A percentile compares a stretch with the other conserved stretches of the same genome.
Conservation (phyloP, 352 stramenopile species). For the Pythium grandisporangium region DNA sequence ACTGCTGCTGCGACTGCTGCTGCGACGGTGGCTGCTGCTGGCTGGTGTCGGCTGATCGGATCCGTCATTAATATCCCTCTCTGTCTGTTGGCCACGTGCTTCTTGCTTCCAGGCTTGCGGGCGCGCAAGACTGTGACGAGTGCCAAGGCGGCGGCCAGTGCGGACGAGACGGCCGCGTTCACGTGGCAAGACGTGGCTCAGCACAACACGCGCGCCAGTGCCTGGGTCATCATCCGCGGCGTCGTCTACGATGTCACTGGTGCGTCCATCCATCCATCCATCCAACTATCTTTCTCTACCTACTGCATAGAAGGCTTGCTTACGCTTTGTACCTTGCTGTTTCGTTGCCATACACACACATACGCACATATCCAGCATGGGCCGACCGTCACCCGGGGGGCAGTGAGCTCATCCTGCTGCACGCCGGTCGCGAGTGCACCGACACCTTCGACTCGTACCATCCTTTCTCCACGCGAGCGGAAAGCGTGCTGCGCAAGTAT, state of each 20-base stretch:
- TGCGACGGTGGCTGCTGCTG: too few species aligned
- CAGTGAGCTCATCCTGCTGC: conserved; percentile 68
- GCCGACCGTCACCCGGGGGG: conserved; percentile 79
- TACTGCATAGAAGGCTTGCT: not conserved
- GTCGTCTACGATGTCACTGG: conserved; percentile 93
- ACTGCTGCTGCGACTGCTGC: too few species aligned
- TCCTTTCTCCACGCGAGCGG: conserved; percentile 75
- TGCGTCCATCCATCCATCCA: too few species aligned
- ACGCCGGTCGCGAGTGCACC: conserved; percentile 74
- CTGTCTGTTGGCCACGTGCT: too few species aligned
- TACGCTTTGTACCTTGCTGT: not conserved
- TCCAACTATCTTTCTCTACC: not conserved
- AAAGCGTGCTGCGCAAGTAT: conserved; percentile 81
- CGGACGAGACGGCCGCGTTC: conserved; percentile 34
- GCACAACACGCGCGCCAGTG: conserved; percentile 93
- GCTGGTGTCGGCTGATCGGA: too few species aligned
- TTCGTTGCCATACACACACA: conserved; percentile 2
- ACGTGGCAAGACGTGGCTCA: conserved; percentile 94
- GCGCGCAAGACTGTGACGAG: conserved; percentile 32
- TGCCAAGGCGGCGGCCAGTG: conserved; percentile 3
- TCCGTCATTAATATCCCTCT: too few species aligned
- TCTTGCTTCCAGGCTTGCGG: conserved; percentile 32
- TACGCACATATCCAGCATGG: too few species aligned
- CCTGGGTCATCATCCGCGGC: conserved; percentile 93
- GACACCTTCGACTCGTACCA: conserved; percentile 91